Conservation (phyloP, 148 eudicot species). For the Fagopyrum tataricum region DNA sequence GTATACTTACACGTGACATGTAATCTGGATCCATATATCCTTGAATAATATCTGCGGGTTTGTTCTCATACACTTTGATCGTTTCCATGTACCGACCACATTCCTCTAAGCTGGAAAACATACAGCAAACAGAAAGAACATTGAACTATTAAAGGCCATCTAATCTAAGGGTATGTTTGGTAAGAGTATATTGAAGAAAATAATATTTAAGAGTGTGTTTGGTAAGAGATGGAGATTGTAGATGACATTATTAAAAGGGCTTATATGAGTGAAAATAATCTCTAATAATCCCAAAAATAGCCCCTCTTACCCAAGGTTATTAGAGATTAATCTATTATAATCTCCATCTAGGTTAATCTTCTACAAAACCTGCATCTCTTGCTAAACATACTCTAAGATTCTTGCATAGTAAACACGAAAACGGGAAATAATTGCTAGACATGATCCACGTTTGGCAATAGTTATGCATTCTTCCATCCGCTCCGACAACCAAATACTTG, state of each 20-base stretch:
- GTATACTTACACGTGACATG: constrained; percentile 60
- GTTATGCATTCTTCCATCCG: not conserved
- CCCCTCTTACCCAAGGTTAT: too few relatives aligned
- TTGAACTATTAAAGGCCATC: not conserved
- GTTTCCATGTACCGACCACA: constrained; percentile 96
- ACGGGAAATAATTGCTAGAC: not conserved
- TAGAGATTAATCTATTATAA: too few relatives aligned
- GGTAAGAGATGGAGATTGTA: too few relatives aligned
- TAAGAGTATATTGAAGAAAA: too few relatives aligned
- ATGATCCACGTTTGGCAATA: not conserved
- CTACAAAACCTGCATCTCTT: too few relatives aligned
- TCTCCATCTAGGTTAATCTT: too few relatives aligned
- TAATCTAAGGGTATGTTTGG: too few relatives aligned
- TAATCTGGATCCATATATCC: constrained; percentile 88
- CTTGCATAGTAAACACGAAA: not conserved
- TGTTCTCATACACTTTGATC: constrained; percentile 82
- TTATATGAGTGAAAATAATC: too few relatives aligned
- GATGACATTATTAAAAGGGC: too few relatives aligned
- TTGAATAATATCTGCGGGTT: constrained; percentile 91
- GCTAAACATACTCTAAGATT: not conserved
- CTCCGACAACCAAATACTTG: too few relatives aligned
- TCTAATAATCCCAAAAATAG: too few relatives aligned
- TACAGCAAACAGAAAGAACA: not conserved
- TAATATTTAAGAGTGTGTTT: too few relatives aligned
- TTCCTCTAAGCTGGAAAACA: constrained; percentile 75